Conservation (phyloP, 1,139 yeast species). For the Hansenula sp. region DNA sequence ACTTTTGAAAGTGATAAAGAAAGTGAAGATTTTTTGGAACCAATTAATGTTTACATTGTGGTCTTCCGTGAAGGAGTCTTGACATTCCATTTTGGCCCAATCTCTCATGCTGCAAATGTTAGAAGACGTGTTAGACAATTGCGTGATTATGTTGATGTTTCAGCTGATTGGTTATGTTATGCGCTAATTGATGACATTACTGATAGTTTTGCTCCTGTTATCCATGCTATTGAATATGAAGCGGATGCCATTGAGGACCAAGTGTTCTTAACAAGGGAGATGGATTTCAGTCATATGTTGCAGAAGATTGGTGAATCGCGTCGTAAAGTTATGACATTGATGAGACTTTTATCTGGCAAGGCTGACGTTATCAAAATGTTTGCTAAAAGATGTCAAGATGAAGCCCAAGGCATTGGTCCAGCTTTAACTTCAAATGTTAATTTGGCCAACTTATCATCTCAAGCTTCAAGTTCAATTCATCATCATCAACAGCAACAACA, state of each 20-base stretch:
- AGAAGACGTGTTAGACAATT: slow-evolving; percentile 89
- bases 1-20: slow-evolving; percentile 75
- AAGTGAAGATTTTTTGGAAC: slow-evolving; percentile 79
- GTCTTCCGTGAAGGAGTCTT: slow-evolving; percentile 82
- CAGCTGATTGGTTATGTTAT: slow-evolving; percentile 92
- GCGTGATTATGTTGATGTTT: slow-evolving; percentile 80
- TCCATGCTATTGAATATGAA: slow-evolving; percentile 81
- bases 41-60: slow-evolving; percentile 82
- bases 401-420: slow-evolving; percentile 31
- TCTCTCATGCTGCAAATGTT: slow-evolving; percentile 80
- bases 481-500: slow-evolving; percentile 10
- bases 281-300: slow-evolving; percentile 70
- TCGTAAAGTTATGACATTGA: slow-evolving; percentile 85
- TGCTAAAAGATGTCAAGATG: slow-evolving; percentile 91
- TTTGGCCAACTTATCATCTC: slow-evolving; percentile 27
- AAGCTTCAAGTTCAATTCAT: slow-evolving; percentile 7
- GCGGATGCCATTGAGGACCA: slow-evolving; percentile 92
- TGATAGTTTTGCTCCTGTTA: slow-evolving; percentile 89
- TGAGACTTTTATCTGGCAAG: slow-evolving; percentile 87
- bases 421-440: slow-evolving; percentile 33
- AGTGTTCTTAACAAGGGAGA: slow-evolving; percentile 57
- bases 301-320: slow-evolving; percentile 85
- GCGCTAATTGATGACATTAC: slow-evolving; percentile 93
- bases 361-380: slow-evolving; percentile 98
- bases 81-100: slow-evolving; percentile 82